Conservation (phyloP, 2,329 filamentous ascomycete genomes). For the Akanthomyces muscarius region DNA sequence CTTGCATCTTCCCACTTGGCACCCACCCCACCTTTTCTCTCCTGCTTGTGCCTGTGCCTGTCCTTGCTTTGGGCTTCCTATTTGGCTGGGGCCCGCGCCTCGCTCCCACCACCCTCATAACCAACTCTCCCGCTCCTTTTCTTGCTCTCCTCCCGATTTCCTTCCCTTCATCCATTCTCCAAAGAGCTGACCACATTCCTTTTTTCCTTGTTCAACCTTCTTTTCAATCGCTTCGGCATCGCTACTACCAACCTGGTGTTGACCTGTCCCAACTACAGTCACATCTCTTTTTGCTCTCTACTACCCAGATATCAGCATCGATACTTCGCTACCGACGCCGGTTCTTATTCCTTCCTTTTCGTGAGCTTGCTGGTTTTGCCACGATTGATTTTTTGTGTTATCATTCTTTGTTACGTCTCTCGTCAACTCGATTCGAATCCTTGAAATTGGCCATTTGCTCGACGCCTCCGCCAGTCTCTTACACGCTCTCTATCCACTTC, state of each 20-base stretch:
- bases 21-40: background rate
- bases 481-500: slow-evolving; percentile 20
- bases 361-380: slow-evolving; percentile 20
- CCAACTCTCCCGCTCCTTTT: slow-evolving; percentile 9
- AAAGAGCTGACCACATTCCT: slow-evolving; percentile 8
- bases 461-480: slow-evolving; percentile 23
- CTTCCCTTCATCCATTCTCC: slow-evolving; percentile 1
- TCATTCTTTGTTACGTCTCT: background rate
- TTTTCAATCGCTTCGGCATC: slow-evolving; percentile 8
- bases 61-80: background rate
- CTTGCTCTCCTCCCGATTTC: slow-evolving; percentile 3
- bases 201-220: slow-evolving; percentile 13
- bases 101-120: background rate
- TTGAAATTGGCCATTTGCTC: background rate
- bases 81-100: background rate
- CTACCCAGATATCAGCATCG: slow-evolving; percentile 11
- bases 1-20: background rate
- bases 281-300: slow-evolving; percentile 2
- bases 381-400: slow-evolving; percentile 13
- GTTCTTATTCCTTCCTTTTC: slow-evolving; percentile 14
- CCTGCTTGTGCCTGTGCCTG: background rate
- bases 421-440: background rate
- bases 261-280: slow-evolving; percentile 18
- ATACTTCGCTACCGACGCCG: background rate
- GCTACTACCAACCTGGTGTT: slow-evolving; percentile 9